phyloP scores from a whole-genome alignment of 2,329 filamentous ascomycete genomes.

The Venturia carpophila region DNA sequence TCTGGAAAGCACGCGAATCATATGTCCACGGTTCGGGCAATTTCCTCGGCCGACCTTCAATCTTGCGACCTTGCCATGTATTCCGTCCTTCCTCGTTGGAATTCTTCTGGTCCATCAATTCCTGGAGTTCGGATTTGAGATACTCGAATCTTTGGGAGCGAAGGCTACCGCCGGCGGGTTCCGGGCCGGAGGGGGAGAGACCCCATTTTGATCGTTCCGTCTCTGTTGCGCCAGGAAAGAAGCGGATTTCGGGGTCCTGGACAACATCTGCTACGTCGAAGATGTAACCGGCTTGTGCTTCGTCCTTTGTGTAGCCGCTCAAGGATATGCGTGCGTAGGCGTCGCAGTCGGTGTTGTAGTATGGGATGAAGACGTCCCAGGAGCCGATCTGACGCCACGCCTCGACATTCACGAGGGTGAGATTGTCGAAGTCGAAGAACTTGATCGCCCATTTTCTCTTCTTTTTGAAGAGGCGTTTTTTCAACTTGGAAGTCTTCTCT shows the following conservation, averaged over 20 bases:
- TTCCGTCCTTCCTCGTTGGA: conserved; percentile 19
- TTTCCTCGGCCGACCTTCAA: conserved; percentile 12
- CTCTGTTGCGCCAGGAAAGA: conserved; percentile 16
- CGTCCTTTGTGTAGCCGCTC: conserved; percentile 20
- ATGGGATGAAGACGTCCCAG: conserved; percentile 53
- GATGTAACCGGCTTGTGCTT: conserved; percentile 20
- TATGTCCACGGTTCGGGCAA: conserved; percentile 19
- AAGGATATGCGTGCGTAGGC: conserved; percentile 36
- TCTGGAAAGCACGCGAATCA: conserved; percentile 20
- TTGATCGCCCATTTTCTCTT: conserved; percentile 40
- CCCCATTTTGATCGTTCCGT: conserved; percentile 14
- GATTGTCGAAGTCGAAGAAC: conserved; percentile 53
- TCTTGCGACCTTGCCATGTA: conserved; percentile 18
- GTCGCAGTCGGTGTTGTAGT: conserved; percentile 47
- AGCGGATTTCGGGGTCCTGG: conserved; percentile 18
- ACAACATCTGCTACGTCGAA: conserved; percentile 20
- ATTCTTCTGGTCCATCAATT: conserved; percentile 19
- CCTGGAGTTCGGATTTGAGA: conserved; percentile 17
- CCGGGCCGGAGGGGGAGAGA: conserved; percentile 5
- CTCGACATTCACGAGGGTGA: conserved; percentile 49
- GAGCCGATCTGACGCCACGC: conserved; percentile 46
- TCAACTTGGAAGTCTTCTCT: conserved; percentile 16
- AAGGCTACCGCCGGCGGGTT: conserved; percentile 12
- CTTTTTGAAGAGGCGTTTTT: not conserved
- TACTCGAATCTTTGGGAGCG: conserved; percentile 15